Percentiles rank a stretch among this genome's conserved stretches.
Conservation (phyloP, 2,329 filamentous ascomycete species). For the Septoria petroselini region DNA sequence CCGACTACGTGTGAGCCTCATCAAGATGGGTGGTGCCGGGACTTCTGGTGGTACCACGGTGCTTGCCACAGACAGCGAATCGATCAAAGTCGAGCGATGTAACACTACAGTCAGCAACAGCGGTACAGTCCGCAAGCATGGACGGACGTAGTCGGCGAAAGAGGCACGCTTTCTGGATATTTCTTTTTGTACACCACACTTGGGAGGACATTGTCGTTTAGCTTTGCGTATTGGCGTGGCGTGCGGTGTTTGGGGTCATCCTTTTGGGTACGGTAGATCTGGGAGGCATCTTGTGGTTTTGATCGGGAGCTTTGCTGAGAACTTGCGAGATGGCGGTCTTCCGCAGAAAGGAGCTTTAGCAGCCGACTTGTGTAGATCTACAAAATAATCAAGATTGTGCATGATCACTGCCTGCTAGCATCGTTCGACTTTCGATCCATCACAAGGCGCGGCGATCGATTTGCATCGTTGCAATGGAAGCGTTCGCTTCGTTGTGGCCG, state of each 20-base stretch:
- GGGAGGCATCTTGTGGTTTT: no score
- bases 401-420: no score
- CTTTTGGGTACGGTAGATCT: background rate
- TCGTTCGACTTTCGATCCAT: no score
- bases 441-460: no score
- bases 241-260: conserved; percentile 15
- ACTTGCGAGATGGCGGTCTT: no score
- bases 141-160: conserved; percentile 7
- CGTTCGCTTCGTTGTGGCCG: no score
- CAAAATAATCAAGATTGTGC: no score
- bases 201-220: conserved; percentile 1
- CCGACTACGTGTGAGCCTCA: conserved; percentile 32
- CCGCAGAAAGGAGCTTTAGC: no score
- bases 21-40: conserved; percentile 31
- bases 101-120: conserved; percentile 4
- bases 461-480: no score
- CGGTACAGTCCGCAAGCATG: conserved; percentile 20
- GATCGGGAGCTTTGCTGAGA: no score
- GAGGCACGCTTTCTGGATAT: background rate
- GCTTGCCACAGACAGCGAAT: conserved; percentile 32
- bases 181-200: conserved; percentile 15
- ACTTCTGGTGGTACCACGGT: conserved; percentile 27
- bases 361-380: no score
- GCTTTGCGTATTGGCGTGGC: conserved; percentile 16
- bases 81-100: conserved; percentile 34